phyloP scores from a whole-genome alignment of 495 filamentous ascomycete species.

The Penicillium taxi region DNA sequence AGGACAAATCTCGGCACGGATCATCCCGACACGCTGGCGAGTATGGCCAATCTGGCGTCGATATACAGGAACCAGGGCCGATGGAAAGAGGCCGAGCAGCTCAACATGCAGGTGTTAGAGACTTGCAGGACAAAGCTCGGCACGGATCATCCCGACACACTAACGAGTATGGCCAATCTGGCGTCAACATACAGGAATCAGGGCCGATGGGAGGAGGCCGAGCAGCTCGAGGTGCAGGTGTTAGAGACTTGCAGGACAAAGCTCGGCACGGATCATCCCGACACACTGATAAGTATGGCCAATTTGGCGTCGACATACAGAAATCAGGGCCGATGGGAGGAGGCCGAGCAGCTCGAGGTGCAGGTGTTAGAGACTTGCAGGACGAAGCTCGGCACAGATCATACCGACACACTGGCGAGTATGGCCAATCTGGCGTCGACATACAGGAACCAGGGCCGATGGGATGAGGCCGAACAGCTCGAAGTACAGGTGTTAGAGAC shows the following conservation, averaged over 20 bases:
- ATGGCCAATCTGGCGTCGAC: neutral
- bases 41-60: slow-evolving; percentile 4
- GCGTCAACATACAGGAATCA: neutral
- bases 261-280: slow-evolving; percentile 1
- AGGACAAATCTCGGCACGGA: slow-evolving; percentile 12
- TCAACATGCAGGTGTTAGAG: slow-evolving; percentile 15
- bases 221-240: slow-evolving; percentile 1
- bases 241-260: slow-evolving; percentile 1
- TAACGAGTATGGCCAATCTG: slow-evolving; percentile 6
- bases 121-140: slow-evolving; percentile 13
- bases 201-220: neutral
- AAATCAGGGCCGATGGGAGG: neutral
- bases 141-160: slow-evolving; percentile 13
- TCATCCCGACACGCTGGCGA: slow-evolving; percentile 6
- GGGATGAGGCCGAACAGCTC: neutral
- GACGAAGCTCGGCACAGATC: neutral
- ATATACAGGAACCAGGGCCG: slow-evolving; percentile 1
- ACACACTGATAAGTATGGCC: neutral
- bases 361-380: neutral
- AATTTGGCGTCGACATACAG: neutral
- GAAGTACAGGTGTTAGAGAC: neutral
- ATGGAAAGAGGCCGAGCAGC: slow-evolving; percentile 2
- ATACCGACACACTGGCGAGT: neutral
- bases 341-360: neutral
- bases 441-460: neutral